Percentiles rank a stretch among this genome's conserved stretches.
Conservation (phyloP, 441 rosid species). For the Euphorbia corollata region DNA sequence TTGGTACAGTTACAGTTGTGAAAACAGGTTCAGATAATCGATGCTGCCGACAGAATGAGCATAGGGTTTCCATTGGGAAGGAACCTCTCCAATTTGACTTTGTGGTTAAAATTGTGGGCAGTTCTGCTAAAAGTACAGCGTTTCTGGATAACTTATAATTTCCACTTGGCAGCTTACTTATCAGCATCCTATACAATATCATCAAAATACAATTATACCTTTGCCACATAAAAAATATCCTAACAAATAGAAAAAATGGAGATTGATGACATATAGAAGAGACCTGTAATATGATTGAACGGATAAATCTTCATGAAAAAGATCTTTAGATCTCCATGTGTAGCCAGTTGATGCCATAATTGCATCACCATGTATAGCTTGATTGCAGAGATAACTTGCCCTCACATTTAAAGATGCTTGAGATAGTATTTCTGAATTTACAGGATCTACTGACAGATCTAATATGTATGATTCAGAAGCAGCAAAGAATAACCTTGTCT, state of each 20-base stretch:
- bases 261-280: slow-evolving; percentile 11
- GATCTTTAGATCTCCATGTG: slow-evolving; percentile 62
- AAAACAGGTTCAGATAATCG: slow-evolving; percentile 73
- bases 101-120: slow-evolving; percentile 60
- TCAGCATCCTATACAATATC: slow-evolving; percentile 44
- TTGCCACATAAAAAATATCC: not conserved
- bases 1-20: slow-evolving; percentile 34
- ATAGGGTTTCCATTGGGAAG: slow-evolving; percentile 68
- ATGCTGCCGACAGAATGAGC: slow-evolving; percentile 78
- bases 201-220: slow-evolving; percentile 11
- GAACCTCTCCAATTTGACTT: slow-evolving; percentile 84
- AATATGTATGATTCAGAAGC: slow-evolving; percentile 36
- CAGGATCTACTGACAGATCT: slow-evolving; percentile 36
- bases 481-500: slow-evolving; percentile 64
- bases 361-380: slow-evolving; percentile 69
- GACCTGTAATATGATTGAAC: slow-evolving; percentile 79
- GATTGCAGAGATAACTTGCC: slow-evolving; percentile 74
- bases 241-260: not conserved
- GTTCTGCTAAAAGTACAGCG: slow-evolving; percentile 59
- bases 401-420: slow-evolving; percentile 53
- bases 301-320: slow-evolving; percentile 58
- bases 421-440: slow-evolving; percentile 24
- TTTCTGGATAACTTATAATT: slow-evolving; percentile 72
- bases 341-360: slow-evolving; percentile 86
- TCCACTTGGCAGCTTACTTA: slow-evolving; percentile 72